These are phyloP conservation scores for Davidsoniella virescens DNA, from an alignment of 2,329 filamentous ascomycete genomes.

Conservation along the genomic window DNA sequence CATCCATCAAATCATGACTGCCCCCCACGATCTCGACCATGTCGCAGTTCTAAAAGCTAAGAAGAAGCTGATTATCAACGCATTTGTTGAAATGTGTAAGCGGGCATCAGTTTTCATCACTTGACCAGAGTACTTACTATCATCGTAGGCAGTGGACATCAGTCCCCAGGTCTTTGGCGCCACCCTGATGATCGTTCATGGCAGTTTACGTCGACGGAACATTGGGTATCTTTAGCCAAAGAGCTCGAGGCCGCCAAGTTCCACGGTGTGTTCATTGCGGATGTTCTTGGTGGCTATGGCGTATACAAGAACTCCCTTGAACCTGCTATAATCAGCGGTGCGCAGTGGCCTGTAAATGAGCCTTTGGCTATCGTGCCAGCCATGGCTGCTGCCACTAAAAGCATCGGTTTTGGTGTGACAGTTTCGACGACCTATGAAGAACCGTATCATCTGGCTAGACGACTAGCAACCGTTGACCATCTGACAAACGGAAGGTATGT, in stretches of 20 bases:
- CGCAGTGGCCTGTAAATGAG: constrained; percentile 50
- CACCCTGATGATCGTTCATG: constrained; percentile 45
- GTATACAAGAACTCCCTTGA: constrained; percentile 46
- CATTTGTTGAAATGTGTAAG: constrained; percentile 27
- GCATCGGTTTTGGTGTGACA: constrained; percentile 53
- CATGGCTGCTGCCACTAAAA: constrained; percentile 54
- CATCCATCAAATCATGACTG: too few relatives aligned
- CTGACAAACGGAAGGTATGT: constrained; percentile 42
- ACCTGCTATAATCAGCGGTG: constrained; percentile 36
- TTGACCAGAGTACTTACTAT: constrained; percentile 42
- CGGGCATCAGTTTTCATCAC: constrained; percentile 30
- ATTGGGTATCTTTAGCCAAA: constrained; percentile 45
- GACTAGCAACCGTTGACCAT: constrained; percentile 52
- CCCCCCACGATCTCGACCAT: too few relatives aligned
- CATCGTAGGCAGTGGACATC: constrained; percentile 44
- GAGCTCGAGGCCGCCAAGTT: constrained; percentile 45
- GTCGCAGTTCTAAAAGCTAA: constrained; percentile 14
- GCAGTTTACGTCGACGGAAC: constrained; percentile 41
- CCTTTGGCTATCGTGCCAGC: constrained; percentile 47
- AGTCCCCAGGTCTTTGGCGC: constrained; percentile 42
- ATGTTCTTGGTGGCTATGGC: constrained; percentile 49
- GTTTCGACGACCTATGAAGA: constrained; percentile 55
- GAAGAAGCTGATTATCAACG: constrained; percentile 28
- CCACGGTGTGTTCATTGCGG: constrained; percentile 51
- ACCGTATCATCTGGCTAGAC: constrained; percentile 50